Evolutionary conservation across 2,329 filamentous ascomycete genomes (phyloP).

Genomic region (Aspergillus felis): DNA sequence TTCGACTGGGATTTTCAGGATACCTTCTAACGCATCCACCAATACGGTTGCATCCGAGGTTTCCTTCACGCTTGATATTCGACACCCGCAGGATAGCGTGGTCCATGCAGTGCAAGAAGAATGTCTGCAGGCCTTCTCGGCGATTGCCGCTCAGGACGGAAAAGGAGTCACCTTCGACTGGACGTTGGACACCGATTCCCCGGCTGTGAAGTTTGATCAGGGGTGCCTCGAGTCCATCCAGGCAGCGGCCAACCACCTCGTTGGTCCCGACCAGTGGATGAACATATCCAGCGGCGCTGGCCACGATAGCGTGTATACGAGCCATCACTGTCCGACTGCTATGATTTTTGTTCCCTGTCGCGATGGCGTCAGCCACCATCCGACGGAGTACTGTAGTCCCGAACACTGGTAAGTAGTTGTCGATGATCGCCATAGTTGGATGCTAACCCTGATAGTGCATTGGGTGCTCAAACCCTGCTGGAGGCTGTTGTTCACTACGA

Average conservation of each 20-base stretch:
- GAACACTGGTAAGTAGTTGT: slow-evolving; percentile 34
- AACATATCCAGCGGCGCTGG: slow-evolving; percentile 56
- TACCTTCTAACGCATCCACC: slow-evolving; percentile 57
- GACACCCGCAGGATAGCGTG: slow-evolving; percentile 52
- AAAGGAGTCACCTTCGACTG: slow-evolving; percentile 51
- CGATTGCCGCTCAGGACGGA: slow-evolving; percentile 53
- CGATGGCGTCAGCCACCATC: slow-evolving; percentile 57
- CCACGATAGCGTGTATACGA: slow-evolving; percentile 58
- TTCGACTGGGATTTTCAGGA: slow-evolving; percentile 61
- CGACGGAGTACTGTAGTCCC: slow-evolving; percentile 53
- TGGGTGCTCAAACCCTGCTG: slow-evolving; percentile 45
- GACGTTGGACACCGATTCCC: slow-evolving; percentile 53
- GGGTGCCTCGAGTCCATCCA: slow-evolving; percentile 60
- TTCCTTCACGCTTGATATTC: slow-evolving; percentile 63
- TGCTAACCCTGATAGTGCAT: slow-evolving; percentile 14
- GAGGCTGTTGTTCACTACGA: slow-evolving; percentile 43
- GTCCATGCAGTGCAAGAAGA: slow-evolving; percentile 54
- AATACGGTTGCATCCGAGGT: slow-evolving; percentile 66
- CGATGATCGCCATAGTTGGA: not conserved
- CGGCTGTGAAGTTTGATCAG: slow-evolving; percentile 58
- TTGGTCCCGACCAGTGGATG: slow-evolving; percentile 46
- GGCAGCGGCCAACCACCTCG: slow-evolving; percentile 51
- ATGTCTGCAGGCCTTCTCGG: slow-evolving; percentile 52
- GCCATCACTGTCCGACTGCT: slow-evolving; percentile 51
- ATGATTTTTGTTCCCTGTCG: slow-evolving; percentile 63